Percentiles rank a stretch among this genome's conserved stretches.
phyloP scores from a whole-genome alignment of 208 protist genomes.

The Acanthamoeba sp. region DNA sequence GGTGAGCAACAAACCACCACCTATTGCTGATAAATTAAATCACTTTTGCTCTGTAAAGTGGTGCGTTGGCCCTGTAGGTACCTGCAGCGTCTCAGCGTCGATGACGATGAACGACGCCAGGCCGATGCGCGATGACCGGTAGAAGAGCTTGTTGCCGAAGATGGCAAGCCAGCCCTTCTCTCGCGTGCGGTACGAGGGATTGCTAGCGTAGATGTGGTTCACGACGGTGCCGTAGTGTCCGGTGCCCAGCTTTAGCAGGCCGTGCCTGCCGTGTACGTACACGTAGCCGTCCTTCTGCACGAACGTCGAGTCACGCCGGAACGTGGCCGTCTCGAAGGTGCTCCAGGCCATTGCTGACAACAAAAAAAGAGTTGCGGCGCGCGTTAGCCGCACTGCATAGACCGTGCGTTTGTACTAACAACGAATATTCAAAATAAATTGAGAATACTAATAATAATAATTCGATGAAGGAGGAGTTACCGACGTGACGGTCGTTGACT shows the following conservation, averaged over 20 bases:
- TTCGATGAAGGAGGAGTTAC: background rate
- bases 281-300: slow-evolving; percentile 61
- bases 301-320: background rate
- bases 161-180: slow-evolving; percentile 82
- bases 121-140: slow-evolving; percentile 76
- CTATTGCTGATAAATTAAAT: too few species aligned
- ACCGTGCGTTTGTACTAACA: too few species aligned
- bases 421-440: too few species aligned
- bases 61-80: background rate
- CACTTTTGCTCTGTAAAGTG: background rate
- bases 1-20: too few species aligned
- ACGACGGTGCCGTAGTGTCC: slow-evolving; percentile 75
- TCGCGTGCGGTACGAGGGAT: slow-evolving; percentile 64
- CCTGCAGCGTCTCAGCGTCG: slow-evolving; percentile 55
- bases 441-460: too few species aligned
- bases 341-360: slow-evolving; percentile 55
- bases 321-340: background rate
- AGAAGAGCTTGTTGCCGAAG: slow-evolving; percentile 73
- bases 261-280: slow-evolving; percentile 64
- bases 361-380: too few species aligned
- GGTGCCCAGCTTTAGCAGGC: slow-evolving; percentile 71
- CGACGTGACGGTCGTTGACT: background rate
- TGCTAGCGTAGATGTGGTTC: slow-evolving; percentile 78
- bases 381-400: too few species aligned
- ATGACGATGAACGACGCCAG: slow-evolving; percentile 76